Percentiles rank a stretch among this genome's conserved stretches.
phyloP scores from a whole-genome alignment of 2,329 filamentous ascomycete genomes.

The Beauveria sp. region DNA sequence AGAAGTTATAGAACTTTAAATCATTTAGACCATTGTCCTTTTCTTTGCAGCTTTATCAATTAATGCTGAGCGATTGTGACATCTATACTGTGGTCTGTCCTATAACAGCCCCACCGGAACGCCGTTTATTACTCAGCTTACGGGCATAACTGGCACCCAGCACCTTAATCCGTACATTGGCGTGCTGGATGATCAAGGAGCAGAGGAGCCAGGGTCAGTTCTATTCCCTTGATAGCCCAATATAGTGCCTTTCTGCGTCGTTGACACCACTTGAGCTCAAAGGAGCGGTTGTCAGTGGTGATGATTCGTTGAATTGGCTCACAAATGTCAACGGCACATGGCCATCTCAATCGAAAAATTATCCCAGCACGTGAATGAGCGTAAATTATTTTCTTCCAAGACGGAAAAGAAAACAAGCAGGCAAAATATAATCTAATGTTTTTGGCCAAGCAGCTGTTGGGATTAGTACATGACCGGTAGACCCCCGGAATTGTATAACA shows the following conservation, averaged over 20 bases:
- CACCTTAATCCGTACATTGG: neutral
- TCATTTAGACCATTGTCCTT: fast-evolving
- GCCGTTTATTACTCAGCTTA: conserved; percentile 6
- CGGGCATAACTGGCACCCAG: neutral
- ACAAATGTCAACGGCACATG: too few species aligned
- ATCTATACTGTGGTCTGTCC: neutral
- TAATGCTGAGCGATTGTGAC: too few species aligned
- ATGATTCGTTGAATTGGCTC: neutral
- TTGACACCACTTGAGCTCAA: neutral
- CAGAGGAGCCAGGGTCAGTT: neutral
- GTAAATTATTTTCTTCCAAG: too few species aligned
- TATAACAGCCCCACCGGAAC: neutral
- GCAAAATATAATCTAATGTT: neutral
- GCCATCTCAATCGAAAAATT: too few species aligned
- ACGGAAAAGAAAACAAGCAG: too few species aligned
- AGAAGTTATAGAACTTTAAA: too few species aligned
- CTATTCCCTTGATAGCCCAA: neutral
- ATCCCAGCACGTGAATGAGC: too few species aligned
- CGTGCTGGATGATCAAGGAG: neutral
- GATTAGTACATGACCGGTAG: neutral
- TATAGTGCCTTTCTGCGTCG: neutral
- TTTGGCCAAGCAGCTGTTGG: neutral
- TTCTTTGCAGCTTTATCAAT: too few species aligned
- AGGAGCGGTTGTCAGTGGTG: neutral
- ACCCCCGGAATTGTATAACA: neutral